These are phyloP conservation scores for Setaria italica DNA, from an alignment of 202 grass and related monocot species.

Conservation along the genomic window DNA sequence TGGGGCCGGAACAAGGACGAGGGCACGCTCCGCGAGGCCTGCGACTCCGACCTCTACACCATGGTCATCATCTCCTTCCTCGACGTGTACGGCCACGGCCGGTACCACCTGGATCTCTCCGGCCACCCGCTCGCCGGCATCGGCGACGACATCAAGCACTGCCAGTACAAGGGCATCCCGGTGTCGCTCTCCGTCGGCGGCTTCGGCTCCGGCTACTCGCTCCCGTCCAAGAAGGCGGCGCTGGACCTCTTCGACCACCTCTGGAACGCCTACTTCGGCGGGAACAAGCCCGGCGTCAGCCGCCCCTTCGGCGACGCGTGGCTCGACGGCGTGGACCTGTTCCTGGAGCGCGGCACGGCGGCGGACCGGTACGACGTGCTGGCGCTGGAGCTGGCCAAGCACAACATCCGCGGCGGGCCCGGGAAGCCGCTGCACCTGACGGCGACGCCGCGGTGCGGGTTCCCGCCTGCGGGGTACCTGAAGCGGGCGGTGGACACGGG, in stretches of 20 bases:
- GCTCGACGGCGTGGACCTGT: conserved; percentile 42
- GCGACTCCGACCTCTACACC: conserved; percentile 36
- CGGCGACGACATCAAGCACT: conserved; percentile 48
- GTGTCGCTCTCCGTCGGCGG: conserved; percentile 40
- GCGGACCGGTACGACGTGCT: conserved; percentile 37
- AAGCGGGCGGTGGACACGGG: conserved; percentile 1
- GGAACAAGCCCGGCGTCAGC: background rate
- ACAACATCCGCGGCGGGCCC: conserved; percentile 32
- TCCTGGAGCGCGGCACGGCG: conserved; percentile 32
- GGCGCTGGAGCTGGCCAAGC: conserved; percentile 42
- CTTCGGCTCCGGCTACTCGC: conserved; percentile 19
- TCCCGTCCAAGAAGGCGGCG: background rate
- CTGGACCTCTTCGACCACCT: conserved; percentile 39
- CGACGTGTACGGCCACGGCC: conserved; percentile 32
- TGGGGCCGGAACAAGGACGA: conserved; percentile 53
- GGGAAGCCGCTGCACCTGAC: conserved; percentile 46
- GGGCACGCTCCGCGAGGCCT: conserved; percentile 31
- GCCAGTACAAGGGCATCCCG: conserved; percentile 20
- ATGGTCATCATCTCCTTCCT: conserved; percentile 47
- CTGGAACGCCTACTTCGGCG: conserved; percentile 44
- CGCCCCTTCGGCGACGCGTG: conserved; percentile 44
- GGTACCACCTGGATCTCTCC: conserved; percentile 27
- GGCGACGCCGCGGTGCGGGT: conserved; percentile 36
- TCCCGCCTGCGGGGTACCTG: conserved; percentile 19
- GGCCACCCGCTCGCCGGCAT: conserved; percentile 25